These are phyloP conservation scores for Elaeis guineensis DNA, from an alignment of 176 grass and related monocot species.

Conservation along the genomic window DNA sequence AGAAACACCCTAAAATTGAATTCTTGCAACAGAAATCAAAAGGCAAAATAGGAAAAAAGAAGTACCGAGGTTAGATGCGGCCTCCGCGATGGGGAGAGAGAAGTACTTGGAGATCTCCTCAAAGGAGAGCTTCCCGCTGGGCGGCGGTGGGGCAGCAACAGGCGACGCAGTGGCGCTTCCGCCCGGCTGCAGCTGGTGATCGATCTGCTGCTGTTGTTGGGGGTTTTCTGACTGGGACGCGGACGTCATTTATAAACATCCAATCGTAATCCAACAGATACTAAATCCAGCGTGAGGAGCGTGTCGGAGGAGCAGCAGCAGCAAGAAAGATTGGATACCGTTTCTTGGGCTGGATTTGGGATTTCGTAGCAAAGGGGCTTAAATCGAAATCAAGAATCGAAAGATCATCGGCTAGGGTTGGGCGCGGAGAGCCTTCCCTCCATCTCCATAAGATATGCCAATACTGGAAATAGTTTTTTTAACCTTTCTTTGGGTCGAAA, in stretches of 20 bases:
- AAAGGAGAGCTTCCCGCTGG: slow-evolving; percentile 49
- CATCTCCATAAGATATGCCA: too few relatives aligned
- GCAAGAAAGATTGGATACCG: too few relatives aligned
- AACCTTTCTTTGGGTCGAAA: too few relatives aligned
- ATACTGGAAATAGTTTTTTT: too few relatives aligned
- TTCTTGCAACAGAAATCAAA: background rate
- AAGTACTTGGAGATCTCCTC: slow-evolving; percentile 96
- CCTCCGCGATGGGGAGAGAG: slow-evolving; percentile 82
- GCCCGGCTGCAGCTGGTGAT: slow-evolving; percentile 11
- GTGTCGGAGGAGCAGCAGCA: too few relatives aligned
- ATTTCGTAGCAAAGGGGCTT: too few relatives aligned
- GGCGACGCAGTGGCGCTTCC: slow-evolving; percentile 6
- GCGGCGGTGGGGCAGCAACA: background rate
- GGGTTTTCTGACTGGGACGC: background rate
- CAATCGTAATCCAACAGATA: background rate
- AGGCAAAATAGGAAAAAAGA: background rate
- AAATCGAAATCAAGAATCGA: too few relatives aligned
- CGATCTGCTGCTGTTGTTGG: background rate
- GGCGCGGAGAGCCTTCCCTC: too few relatives aligned
- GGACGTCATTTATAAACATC: slow-evolving; percentile 1
- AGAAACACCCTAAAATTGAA: background rate
- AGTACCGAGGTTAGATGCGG: slow-evolving; percentile 71
- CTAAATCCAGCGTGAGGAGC: background rate
- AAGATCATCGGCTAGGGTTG: too few relatives aligned
- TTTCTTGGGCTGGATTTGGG: too few relatives aligned